Evolutionary conservation across 1,139 yeast species (phyloP), one percentile per base, ranked within the genome.

Genomic region (Kodamaea derodonti): DNA sequence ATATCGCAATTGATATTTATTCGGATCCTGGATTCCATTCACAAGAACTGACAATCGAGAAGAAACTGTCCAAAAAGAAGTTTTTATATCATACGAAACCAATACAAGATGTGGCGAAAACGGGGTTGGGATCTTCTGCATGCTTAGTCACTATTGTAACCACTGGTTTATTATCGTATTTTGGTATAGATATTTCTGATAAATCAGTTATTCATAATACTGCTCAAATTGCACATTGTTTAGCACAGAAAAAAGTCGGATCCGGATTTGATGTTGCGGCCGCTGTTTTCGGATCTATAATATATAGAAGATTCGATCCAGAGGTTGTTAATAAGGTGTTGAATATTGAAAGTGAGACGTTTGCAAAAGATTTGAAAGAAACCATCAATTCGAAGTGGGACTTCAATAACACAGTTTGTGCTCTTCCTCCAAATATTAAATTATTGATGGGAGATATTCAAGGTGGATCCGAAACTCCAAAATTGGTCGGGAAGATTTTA

Each of bases 251-350:
- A 29, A 94, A 94, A 56, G 80, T 92, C 18, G 98, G 98, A 0
- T 86, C 96, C 3, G 98, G 98, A 0, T 92, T 92, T 56, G 98
- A 92, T 54, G 95, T 94, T 28, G 97, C 95, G 0, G 82, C 97
- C 7, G 98, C 98, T 0, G 82, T 86, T 0, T 92, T 73, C 58
- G 98, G 98, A 2, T 84, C 96, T 0, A 84, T 90, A 31, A 71
- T 80, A 4, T 92, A 92, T 57, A 70, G 75, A 26, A 66, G 98
- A 41, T 92, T 92, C 51, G 61, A 63, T 7, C 85, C 88, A 0
- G 49, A 45, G 9, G 45, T 79, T 23, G 72, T 84, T 27, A 64
- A 69, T 28, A 51, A 56, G 2, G 54, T 79, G 20, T 50, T 71
- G 24, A 65, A 64, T 12, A 27, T 8, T 14, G 12, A 20, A 11